phyloP scores from a whole-genome alignment of 208 protist genomes.

The Entamoeba dispar region DNA sequence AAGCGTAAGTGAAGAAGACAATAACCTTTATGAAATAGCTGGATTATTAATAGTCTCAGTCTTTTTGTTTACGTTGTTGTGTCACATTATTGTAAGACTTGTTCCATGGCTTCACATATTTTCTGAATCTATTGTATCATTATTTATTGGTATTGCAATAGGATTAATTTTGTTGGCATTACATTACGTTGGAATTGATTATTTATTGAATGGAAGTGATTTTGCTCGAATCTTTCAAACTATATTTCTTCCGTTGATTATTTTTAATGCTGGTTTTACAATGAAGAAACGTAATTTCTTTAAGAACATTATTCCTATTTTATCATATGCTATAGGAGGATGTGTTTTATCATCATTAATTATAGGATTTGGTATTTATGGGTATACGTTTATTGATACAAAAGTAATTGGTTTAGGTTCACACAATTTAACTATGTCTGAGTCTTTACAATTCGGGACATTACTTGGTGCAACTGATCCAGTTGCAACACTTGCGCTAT shows the following conservation, averaged over 20 bases:
- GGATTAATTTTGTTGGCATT: background rate
- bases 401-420: background rate
- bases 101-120: background rate
- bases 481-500: slow-evolving; percentile 20
- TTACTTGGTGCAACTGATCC: slow-evolving; percentile 28
- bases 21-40: background rate
- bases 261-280: slow-evolving; percentile 27
- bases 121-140: background rate
- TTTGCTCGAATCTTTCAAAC: background rate
- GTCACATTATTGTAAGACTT: background rate
- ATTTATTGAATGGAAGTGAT: background rate
- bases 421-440: background rate
- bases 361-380: slow-evolving; percentile 4
- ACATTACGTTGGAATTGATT: background rate
- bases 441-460: slow-evolving; percentile 8
- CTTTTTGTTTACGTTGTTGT: background rate
- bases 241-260: slow-evolving; percentile 20
- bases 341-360: slow-evolving; percentile 14
- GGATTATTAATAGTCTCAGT: background rate
- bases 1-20: background rate
- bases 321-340: slow-evolving; percentile 14
- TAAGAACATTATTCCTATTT: slow-evolving; percentile 13
- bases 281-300: slow-evolving; percentile 21
- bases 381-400: background rate
- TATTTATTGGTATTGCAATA: background rate